phyloP scores from a whole-genome alignment of 805 yeast genomes.

The Zygoascus flipseniorum region DNA sequence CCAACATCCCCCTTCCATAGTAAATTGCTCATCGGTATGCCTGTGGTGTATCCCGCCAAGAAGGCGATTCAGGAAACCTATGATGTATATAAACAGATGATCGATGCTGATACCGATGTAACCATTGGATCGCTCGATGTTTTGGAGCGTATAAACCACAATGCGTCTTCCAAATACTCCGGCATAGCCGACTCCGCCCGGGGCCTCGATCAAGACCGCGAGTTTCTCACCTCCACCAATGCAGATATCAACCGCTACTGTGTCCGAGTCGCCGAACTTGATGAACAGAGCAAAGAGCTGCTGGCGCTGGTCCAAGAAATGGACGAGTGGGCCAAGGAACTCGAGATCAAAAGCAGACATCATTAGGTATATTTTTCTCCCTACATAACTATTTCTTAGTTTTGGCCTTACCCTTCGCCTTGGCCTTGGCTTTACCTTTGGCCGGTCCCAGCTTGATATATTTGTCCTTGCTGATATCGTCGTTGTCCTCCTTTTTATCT shows the following conservation, averaged over 20 bases:
- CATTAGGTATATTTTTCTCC: not conserved
- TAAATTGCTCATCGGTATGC: not conserved
- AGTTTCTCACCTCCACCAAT: slow-evolving; percentile 6
- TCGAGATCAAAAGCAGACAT: slow-evolving; percentile 35
- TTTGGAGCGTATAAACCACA: slow-evolving; percentile 19
- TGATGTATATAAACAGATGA: slow-evolving; percentile 13
- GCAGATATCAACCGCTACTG: slow-evolving; percentile 11
- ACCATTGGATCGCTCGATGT: slow-evolving; percentile 16
- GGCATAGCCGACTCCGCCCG: slow-evolving; percentile 16
- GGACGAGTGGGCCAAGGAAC: slow-evolving; percentile 52
- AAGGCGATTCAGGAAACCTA: slow-evolving; percentile 11
- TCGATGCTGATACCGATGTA: slow-evolving; percentile 19
- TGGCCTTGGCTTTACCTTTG: slow-evolving; percentile 17
- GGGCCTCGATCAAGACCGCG: slow-evolving; percentile 14
- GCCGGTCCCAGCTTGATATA: slow-evolving; percentile 43
- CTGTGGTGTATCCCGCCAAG: not conserved
- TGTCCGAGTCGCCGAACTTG: slow-evolving; percentile 16
- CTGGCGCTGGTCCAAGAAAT: slow-evolving; percentile 46
- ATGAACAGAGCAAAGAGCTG: slow-evolving; percentile 23
- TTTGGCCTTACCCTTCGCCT: slow-evolving; percentile 15
- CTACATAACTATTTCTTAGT: slow-evolving; percentile 4
- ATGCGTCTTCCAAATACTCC: slow-evolving; percentile 17
- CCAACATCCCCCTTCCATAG: no score
- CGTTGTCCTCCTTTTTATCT: slow-evolving; percentile 35
- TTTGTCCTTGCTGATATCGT: slow-evolving; percentile 52